phyloP scores from a whole-genome alignment of 106 monocot genomes.

The Vanilla planifolia region DNA sequence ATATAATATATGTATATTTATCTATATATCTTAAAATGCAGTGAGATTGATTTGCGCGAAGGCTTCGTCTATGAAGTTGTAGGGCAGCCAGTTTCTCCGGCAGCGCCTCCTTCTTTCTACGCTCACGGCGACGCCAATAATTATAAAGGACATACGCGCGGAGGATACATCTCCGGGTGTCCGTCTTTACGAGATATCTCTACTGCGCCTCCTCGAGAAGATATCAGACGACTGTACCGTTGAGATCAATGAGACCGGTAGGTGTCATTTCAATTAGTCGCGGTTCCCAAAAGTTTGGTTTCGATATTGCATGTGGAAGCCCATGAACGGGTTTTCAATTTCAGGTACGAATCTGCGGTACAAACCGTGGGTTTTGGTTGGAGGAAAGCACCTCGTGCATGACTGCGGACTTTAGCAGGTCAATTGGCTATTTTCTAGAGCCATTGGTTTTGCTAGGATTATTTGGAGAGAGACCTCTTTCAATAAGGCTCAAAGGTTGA shows the following conservation, averaged over 20 bases:
- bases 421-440: slow-evolving; percentile 85
- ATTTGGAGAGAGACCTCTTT: slow-evolving; percentile 75
- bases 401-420: slow-evolving; percentile 77
- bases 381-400: slow-evolving; percentile 69
- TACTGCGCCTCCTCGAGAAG: slow-evolving; percentile 77
- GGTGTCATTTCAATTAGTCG: not conserved
- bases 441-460: slow-evolving; percentile 71
- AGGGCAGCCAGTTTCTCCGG: slow-evolving; percentile 57
- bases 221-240: slow-evolving; percentile 76
- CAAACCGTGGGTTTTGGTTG: slow-evolving; percentile 81
- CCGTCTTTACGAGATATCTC: slow-evolving; percentile 63
- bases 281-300: not conserved
- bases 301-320: not conserved
- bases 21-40: no score
- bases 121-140: slow-evolving; percentile 56
- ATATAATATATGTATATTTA: no score
- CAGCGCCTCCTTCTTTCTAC: slow-evolving; percentile 76
- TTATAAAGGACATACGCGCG: slow-evolving; percentile 65
- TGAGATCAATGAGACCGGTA: slow-evolving; percentile 84
- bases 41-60: no score
- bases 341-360: slow-evolving; percentile 84
- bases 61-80: slow-evolving; percentile 41
- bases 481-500: slow-evolving; percentile 76
- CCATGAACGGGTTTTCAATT: not conserved
- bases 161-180: slow-evolving; percentile 64